Evolutionary conservation across 2,329 filamentous ascomycete species (phyloP).

Genomic region (Alternaria ethzedia): DNA sequence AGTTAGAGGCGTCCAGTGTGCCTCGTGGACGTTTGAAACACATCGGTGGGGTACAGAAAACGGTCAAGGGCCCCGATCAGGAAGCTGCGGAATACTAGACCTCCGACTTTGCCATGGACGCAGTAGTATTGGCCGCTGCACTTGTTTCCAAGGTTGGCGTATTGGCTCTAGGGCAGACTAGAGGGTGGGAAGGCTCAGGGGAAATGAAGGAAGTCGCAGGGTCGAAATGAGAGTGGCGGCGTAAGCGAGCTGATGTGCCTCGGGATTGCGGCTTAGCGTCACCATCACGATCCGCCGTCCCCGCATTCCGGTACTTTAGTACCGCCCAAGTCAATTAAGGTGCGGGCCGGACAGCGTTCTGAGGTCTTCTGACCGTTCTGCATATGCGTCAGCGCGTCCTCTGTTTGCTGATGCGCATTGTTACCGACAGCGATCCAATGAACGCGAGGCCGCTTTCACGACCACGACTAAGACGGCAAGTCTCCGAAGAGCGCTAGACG

Average conservation of each 20-base stretch:
- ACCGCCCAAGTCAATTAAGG: slow-evolving; percentile 11
- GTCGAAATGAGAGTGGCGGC: slow-evolving; percentile 6
- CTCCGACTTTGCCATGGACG: neutral
- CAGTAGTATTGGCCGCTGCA: neutral
- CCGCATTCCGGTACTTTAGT: slow-evolving; percentile 11
- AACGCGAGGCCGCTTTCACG: neutral
- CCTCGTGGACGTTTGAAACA: slow-evolving; percentile 17
- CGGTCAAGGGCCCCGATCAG: slow-evolving; percentile 11
- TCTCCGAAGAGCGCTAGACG: slow-evolving; percentile 5
- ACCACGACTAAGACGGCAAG: slow-evolving; percentile 9
- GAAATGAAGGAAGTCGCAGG: slow-evolving; percentile 15
- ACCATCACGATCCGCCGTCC: slow-evolving; percentile 9
- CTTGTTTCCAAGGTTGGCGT: slow-evolving; percentile 4
- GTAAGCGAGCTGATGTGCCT: slow-evolving; percentile 13
- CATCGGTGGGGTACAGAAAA: slow-evolving; percentile 1
- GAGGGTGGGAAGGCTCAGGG: slow-evolving; percentile 9
- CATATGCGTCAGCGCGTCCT: neutral
- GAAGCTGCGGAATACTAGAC: slow-evolving; percentile 8
- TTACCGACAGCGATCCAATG: slow-evolving; percentile 17
- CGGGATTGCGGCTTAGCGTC: neutral
- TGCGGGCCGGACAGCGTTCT: slow-evolving; percentile 14
- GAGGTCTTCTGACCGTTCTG: slow-evolving; percentile 11
- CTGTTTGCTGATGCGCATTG: neutral
- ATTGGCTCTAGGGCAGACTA: slow-evolving; percentile 1
- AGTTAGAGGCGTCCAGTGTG: slow-evolving; percentile 1